Evolutionary conservation across 495 filamentous ascomycete species (phyloP).

Genomic region (Pyronema domesticum): DNA sequence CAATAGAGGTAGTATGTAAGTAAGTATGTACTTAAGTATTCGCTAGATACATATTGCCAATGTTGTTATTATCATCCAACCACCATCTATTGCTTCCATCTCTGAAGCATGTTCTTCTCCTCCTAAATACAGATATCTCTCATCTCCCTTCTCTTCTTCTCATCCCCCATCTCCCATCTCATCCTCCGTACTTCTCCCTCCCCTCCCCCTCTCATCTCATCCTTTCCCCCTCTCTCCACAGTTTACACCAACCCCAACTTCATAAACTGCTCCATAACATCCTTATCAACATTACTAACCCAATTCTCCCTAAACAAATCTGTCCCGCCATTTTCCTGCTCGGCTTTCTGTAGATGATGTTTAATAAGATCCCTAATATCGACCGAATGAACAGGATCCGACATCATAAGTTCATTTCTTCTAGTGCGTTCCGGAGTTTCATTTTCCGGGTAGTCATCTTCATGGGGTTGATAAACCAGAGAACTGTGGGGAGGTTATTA

Average conservation of each 20-base stretch:
- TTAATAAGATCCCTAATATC: conserved; percentile 54
- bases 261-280: conserved; percentile 54
- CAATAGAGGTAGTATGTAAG: too few relatives aligned
- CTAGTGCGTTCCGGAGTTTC: conserved; percentile 48
- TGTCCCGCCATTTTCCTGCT: conserved; percentile 50
- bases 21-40: too few relatives aligned
- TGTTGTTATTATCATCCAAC: too few relatives aligned
- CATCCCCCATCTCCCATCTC: too few relatives aligned
- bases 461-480: neutral
- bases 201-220: too few relatives aligned
- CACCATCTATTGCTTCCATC: too few relatives aligned
- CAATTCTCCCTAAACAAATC: conserved; percentile 58
- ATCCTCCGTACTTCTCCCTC: too few relatives aligned
- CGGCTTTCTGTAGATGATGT: conserved; percentile 44
- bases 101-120: too few relatives aligned
- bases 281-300: conserved; percentile 71
- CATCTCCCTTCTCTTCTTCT: too few relatives aligned
- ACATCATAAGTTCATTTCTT: conserved; percentile 31
- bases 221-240: neutral
- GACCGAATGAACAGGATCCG: conserved; percentile 54
- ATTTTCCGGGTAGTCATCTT: conserved; percentile 16
- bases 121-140: too few relatives aligned
- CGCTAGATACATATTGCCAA: too few relatives aligned
- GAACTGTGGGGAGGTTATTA: too few relatives aligned
- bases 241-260: conserved; percentile 30